Percentiles rank a stretch among this genome's conserved stretches.
Evolutionary conservation across 371 early-diverging fungal genomes (phyloP).

Genomic region (Zopfochytrium polystomum): DNA sequence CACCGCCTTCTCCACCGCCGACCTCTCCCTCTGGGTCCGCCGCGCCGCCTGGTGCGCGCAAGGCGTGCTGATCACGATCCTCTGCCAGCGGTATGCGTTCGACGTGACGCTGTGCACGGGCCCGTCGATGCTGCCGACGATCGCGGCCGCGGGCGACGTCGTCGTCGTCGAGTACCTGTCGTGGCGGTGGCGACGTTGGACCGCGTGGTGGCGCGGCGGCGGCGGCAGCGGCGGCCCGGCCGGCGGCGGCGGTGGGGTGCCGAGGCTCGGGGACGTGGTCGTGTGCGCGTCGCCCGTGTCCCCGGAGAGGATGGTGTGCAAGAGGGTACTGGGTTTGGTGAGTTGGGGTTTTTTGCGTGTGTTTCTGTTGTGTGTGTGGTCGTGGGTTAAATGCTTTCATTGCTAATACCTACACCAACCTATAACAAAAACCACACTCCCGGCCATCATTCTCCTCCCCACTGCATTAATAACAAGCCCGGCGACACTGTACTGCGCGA

Average conservation of each 20-base stretch:
- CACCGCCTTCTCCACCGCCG: too few relatives aligned
- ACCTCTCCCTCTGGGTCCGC: too few relatives aligned
- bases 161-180: constrained; percentile 66
- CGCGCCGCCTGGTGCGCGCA: constrained; percentile 16
- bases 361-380: too few relatives aligned
- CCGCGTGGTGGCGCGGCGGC: too few relatives aligned
- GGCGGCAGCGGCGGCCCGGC: too few relatives aligned
- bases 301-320: constrained; percentile 65
- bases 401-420: too few relatives aligned
- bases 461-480: constrained; percentile 45
- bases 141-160: constrained; percentile 64
- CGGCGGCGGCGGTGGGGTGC: constrained; percentile 21
- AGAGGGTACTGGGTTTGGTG: constrained; percentile 76
- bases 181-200: constrained; percentile 46
- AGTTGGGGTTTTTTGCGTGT: too few relatives aligned
- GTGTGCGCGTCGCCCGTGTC: constrained; percentile 65
- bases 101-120: constrained; percentile 75
- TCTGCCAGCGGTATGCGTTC: constrained; percentile 62
- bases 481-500: constrained; percentile 70
- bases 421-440: too few relatives aligned
- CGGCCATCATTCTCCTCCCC: neutral
- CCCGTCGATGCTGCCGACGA: constrained; percentile 83
- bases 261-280: constrained; percentile 71
- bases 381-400: too few relatives aligned
- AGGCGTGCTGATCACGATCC: constrained; percentile 56